Conservation (phyloP, 1,139 yeast species). For the Diutina rugosa region DNA sequence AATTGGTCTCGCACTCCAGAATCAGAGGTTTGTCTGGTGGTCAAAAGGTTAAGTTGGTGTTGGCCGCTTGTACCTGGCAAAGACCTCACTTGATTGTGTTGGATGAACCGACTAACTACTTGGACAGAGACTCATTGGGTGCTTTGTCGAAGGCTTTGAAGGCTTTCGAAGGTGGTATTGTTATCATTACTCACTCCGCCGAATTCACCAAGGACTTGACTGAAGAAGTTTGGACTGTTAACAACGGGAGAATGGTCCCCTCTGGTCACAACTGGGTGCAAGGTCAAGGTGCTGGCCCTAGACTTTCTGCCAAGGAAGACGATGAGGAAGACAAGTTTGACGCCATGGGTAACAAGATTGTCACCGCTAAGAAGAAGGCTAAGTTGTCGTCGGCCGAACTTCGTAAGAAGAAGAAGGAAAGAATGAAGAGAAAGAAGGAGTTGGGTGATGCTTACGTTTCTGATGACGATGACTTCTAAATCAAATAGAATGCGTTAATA, state of each 20-base stretch:
- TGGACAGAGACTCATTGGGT: constrained; percentile 98
- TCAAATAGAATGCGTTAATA: neutral
- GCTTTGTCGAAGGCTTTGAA: constrained; percentile 98
- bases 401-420: constrained; percentile 99
- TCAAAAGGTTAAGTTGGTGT: constrained; percentile 98
- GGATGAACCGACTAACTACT: constrained; percentile 98
- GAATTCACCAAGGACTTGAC: constrained; percentile 98
- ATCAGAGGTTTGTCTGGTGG: constrained; percentile 99
- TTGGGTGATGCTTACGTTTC: constrained; percentile 98
- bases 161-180: constrained; percentile 99
- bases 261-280: constrained; percentile 99
- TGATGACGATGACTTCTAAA: constrained; percentile 60
- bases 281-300: constrained; percentile 99
- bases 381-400: constrained; percentile 97
- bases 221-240: constrained; percentile 99
- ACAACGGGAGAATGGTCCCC: constrained; percentile 97
- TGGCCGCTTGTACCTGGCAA: constrained; percentile 99
- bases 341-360: constrained; percentile 99
- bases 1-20: constrained; percentile 98
- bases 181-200: constrained; percentile 98
- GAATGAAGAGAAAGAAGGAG: constrained; percentile 99
- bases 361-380: constrained; percentile 89
- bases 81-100: constrained; percentile 99
- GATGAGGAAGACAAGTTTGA: constrained; percentile 97
- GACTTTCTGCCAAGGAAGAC: constrained; percentile 89